Evolutionary conservation across 257 asterid genomes (phyloP).

Genomic region (Echites panduratus): DNA sequence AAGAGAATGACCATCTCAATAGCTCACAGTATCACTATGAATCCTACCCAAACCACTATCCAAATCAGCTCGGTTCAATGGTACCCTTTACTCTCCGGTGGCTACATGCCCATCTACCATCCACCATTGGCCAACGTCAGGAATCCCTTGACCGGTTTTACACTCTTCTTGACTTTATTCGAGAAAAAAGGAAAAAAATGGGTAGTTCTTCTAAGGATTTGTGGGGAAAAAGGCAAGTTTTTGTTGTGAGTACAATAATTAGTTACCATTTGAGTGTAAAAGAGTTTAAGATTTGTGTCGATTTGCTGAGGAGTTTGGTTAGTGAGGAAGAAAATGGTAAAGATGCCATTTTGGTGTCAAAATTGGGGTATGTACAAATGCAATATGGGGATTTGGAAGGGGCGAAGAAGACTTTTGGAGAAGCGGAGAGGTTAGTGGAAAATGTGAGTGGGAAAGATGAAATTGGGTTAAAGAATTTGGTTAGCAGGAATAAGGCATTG

Average conservation of each 20-base stretch:
- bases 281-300: slow-evolving; percentile 66
- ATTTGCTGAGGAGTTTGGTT: slow-evolving; percentile 47
- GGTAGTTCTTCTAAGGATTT: slow-evolving; percentile 16
- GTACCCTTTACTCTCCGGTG: slow-evolving; percentile 88
- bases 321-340: slow-evolving; percentile 26
- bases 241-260: slow-evolving; percentile 62
- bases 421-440: slow-evolving; percentile 42
- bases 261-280: slow-evolving; percentile 77
- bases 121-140: slow-evolving; percentile 63
- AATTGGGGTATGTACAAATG: slow-evolving; percentile 83
- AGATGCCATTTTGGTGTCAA: slow-evolving; percentile 59
- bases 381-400: slow-evolving; percentile 93
- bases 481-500: slow-evolving; percentile 84
- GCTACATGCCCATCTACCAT: slow-evolving; percentile 79
- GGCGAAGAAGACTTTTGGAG: slow-evolving; percentile 55
- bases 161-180: slow-evolving; percentile 52
- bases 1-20: slow-evolving; percentile 35
- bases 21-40: slow-evolving; percentile 51
- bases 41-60: slow-evolving; percentile 70
- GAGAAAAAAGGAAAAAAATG: slow-evolving; percentile 27
- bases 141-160: slow-evolving; percentile 78
- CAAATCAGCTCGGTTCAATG: slow-evolving; percentile 68
- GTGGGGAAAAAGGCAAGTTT: slow-evolving; percentile 66
- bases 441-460: slow-evolving; percentile 26
- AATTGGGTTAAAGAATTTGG: slow-evolving; percentile 58